These are phyloP conservation scores for Smallanthus sonchifolius DNA, from an alignment of 129 eudicot genomes.

Conservation along the genomic window DNA sequence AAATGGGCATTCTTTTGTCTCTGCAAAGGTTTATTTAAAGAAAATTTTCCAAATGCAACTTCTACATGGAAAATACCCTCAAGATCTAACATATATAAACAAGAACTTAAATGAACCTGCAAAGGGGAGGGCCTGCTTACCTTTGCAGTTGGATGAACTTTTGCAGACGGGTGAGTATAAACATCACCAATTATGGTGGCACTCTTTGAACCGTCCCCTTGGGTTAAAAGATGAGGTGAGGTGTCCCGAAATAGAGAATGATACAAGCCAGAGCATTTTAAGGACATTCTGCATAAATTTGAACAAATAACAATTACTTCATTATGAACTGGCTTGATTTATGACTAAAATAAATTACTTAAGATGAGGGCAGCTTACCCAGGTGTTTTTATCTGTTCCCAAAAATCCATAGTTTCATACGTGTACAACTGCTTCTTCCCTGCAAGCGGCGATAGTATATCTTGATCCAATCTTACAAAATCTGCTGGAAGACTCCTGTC, in stretches of 20 bases:
- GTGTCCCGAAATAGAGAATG: conserved; percentile 55
- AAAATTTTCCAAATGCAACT: background rate
- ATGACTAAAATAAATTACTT: background rate
- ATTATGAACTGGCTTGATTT: too few species aligned
- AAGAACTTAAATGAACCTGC: background rate
- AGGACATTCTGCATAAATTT: conserved; percentile 65
- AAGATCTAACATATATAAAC: background rate
- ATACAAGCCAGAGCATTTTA: conserved; percentile 82
- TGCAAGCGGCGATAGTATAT: conserved; percentile 89
- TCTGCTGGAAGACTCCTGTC: conserved; percentile 78
- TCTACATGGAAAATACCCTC: background rate
- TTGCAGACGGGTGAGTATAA: conserved; percentile 92
- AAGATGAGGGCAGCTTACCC: conserved; percentile 44
- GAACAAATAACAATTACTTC: background rate
- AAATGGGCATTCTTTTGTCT: background rate
- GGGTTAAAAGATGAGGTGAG: conserved; percentile 70
- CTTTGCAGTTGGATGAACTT: conserved; percentile 92
- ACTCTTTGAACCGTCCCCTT: conserved; percentile 78
- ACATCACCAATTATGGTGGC: conserved; percentile 82
- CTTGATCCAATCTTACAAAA: conserved; percentile 94
- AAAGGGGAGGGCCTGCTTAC: conserved; percentile 26
- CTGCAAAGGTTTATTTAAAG: background rate
- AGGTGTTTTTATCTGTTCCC: conserved; percentile 98
- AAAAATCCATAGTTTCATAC: conserved; percentile 89
- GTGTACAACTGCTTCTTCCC: conserved; percentile 92